phyloP scores from a whole-genome alignment of 1,284 basidiomycete species.

The Apiotrichum gamsii region DNA sequence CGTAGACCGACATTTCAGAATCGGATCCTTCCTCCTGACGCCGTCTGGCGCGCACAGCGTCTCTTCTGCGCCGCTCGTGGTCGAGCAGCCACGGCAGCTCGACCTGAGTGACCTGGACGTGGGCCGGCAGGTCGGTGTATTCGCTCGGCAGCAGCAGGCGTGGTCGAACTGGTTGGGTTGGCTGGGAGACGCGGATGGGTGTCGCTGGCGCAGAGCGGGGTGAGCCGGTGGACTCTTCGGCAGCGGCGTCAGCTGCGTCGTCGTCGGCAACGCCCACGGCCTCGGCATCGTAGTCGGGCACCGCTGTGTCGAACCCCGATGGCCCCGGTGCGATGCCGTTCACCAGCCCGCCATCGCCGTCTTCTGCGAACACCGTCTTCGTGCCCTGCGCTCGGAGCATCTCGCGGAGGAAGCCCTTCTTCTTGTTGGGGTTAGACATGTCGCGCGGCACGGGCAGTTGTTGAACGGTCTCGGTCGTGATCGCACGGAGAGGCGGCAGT shows the following conservation, averaged over 20 bases:
- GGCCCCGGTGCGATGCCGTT: too few relatives aligned
- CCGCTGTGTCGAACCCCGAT: too few relatives aligned
- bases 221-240: not conserved
- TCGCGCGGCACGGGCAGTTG: slow-evolving; percentile 17
- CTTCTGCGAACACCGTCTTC: slow-evolving; percentile 28
- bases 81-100: slow-evolving; percentile 23
- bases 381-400: slow-evolving; percentile 30
- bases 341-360: not conserved
- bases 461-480: not conserved
- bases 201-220: slow-evolving; percentile 4
- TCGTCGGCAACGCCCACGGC: too few relatives aligned
- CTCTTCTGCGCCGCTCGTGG: slow-evolving; percentile 5
- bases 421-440: slow-evolving; percentile 43
- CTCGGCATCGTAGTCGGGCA: too few relatives aligned
- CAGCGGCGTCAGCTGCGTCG: not conserved
- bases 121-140: slow-evolving; percentile 24
- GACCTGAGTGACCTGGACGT: slow-evolving; percentile 35
- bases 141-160: slow-evolving; percentile 29
- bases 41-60: not conserved
- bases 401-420: slow-evolving; percentile 39
- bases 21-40: not conserved
- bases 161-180: not conserved
- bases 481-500: not conserved
- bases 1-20: too few relatives aligned
- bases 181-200: slow-evolving; percentile 6